phyloP scores from a whole-genome alignment of 441 rosid species.

The Isatis lusitanica region DNA sequence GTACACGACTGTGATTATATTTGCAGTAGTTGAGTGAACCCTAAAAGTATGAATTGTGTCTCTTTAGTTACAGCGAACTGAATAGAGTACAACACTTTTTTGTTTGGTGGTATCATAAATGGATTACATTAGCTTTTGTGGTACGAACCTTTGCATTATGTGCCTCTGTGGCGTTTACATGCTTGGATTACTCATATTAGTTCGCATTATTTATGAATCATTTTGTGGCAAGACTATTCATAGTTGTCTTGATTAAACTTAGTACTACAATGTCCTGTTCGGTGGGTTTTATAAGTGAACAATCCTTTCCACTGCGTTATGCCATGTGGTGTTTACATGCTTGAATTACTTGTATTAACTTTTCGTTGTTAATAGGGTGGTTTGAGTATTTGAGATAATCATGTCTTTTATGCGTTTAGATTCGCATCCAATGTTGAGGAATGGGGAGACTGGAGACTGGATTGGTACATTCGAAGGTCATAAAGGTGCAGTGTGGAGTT shows the following conservation, averaged over 20 bases:
- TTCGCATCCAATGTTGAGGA: conserved; percentile 94
- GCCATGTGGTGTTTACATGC: background rate
- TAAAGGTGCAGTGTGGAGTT: conserved; percentile 98
- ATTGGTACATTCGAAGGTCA: conserved; percentile 98
- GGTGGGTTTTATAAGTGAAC: background rate
- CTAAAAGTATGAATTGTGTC: background rate
- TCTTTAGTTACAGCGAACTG: background rate
- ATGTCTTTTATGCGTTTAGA: conserved; percentile 43
- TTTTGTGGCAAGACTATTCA: background rate
- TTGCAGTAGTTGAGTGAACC: background rate
- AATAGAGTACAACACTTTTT: background rate
- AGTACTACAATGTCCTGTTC: background rate
- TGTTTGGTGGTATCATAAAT: background rate
- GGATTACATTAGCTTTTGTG: background rate
- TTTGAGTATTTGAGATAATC: background rate
- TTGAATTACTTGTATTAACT: background rate
- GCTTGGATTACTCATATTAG: background rate
- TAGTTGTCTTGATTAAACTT: background rate
- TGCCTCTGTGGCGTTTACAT: background rate
- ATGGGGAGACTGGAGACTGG: conserved; percentile 99
- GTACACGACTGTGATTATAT: background rate
- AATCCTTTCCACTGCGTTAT: background rate
- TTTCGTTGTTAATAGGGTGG: background rate
- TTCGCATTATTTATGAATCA: background rate
- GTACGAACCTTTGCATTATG: background rate